Evolutionary conservation across 176 grass and related monocot species (phyloP).

Genomic region (Oryza australiensis): DNA sequence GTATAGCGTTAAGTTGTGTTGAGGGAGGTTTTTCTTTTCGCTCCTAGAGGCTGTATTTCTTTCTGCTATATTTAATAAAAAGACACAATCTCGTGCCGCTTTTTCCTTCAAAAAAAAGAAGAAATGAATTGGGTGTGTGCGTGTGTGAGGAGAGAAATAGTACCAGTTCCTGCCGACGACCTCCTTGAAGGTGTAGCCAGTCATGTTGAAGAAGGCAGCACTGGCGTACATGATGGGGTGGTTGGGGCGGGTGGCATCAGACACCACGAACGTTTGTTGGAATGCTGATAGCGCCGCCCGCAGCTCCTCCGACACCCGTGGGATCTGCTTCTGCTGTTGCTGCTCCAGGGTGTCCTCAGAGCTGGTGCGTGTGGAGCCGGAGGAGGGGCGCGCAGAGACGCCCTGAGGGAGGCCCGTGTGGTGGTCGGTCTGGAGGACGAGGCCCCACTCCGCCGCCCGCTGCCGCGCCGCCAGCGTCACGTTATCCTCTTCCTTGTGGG

Average conservation of each 20-base stretch:
- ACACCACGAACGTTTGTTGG: slow-evolving; percentile 81
- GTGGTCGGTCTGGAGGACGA: slow-evolving; percentile 79
- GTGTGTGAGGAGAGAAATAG: not conserved
- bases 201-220: slow-evolving; percentile 79
- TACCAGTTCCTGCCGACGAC: slow-evolving; percentile 73
- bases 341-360: not conserved
- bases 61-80: too few species aligned
- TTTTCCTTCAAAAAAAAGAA: too few species aligned
- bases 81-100: too few species aligned
- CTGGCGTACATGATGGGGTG: slow-evolving; percentile 75
- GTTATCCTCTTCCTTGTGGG: slow-evolving; percentile 1
- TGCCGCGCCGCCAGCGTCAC: slow-evolving; percentile 44
- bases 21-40: too few species aligned
- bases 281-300: slow-evolving; percentile 67
- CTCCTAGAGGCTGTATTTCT: too few species aligned
- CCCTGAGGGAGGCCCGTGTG: slow-evolving; percentile 71
- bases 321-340: not conserved
- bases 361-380: slow-evolving; percentile 25
- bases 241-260: slow-evolving; percentile 61
- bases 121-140: too few species aligned
- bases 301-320: slow-evolving; percentile 74
- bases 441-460: slow-evolving; percentile 85
- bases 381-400: slow-evolving; percentile 54
- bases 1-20: too few species aligned
- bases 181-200: slow-evolving; percentile 66